Evolutionary conservation across 345 rosid genomes (phyloP).

Genomic region (Populus pruinosa): DNA sequence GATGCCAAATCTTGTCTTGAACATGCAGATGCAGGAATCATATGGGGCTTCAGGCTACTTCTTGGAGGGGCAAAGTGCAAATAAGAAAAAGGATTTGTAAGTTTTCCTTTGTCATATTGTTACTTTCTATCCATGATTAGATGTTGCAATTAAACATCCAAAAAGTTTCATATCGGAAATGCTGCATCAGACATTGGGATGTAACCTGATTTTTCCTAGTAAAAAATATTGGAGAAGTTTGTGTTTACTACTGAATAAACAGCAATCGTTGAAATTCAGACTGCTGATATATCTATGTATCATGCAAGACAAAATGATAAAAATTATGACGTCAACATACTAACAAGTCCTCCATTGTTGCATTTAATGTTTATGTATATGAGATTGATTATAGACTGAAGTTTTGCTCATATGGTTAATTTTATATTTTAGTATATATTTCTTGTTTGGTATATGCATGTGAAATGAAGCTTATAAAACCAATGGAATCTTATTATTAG

Average conservation of each 20-base stretch:
- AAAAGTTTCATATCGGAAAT: neutral
- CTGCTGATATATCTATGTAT: neutral
- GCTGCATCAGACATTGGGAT: neutral
- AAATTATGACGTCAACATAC: too few species aligned
- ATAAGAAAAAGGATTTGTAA: conserved; percentile 46
- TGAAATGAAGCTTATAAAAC: too few species aligned
- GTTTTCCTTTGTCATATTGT: conserved; percentile 9
- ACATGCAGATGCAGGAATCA: conserved; percentile 72
- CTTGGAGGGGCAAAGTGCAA: conserved; percentile 49
- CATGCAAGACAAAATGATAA: neutral
- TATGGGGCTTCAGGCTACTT: conserved; percentile 97
- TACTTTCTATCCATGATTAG: neutral
- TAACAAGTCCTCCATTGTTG: too few species aligned
- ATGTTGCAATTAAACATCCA: neutral
- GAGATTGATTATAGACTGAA: neutral
- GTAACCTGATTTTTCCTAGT: neutral
- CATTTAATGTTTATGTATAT: too few species aligned
- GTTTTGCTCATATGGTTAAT: neutral
- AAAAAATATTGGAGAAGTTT: neutral
- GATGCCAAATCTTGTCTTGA: conserved; percentile 14
- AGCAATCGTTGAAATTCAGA: neutral
- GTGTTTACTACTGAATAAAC: too few species aligned
- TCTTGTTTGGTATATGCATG: too few species aligned
- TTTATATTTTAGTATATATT: too few species aligned
- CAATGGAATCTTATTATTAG: too few species aligned